phyloP scores from a whole-genome alignment of 1,284 basidiomycete species.

The Schizophyllum commune region DNA sequence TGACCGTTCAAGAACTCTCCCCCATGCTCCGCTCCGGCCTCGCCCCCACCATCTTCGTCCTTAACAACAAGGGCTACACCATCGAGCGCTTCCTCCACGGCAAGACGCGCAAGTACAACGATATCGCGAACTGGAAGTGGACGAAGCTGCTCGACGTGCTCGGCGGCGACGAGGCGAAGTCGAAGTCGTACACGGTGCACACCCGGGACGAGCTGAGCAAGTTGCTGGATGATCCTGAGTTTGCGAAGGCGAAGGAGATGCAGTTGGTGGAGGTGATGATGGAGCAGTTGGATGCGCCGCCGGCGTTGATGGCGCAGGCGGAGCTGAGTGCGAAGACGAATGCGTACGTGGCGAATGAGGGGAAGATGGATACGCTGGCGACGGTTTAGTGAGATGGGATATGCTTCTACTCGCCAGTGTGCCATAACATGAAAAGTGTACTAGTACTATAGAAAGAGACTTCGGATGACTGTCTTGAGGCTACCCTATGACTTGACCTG shows the following conservation, averaged over 20 bases:
- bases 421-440: background rate
- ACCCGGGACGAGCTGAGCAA: constrained; percentile 55
- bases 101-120: constrained; percentile 55
- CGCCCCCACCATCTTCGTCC: constrained; percentile 72
- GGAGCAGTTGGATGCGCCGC: constrained; percentile 64
- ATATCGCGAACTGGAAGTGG: constrained; percentile 67
- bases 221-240: constrained; percentile 51
- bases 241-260: constrained; percentile 48
- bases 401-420: background rate
- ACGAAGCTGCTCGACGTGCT: constrained; percentile 49
- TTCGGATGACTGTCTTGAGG: too few species aligned
- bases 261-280: constrained; percentile 77
- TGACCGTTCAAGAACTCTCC: constrained; percentile 69
- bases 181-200: constrained; percentile 57
- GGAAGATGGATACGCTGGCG: background rate
- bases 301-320: constrained; percentile 42
- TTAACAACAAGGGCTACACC: constrained; percentile 86
- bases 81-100: constrained; percentile 82
- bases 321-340: constrained; percentile 40
- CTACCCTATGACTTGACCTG: too few species aligned
- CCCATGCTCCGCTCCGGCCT: constrained; percentile 65
- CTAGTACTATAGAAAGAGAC: background rate
- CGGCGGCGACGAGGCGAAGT: constrained; percentile 45
- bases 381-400: background rate
- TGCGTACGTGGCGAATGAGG: constrained; percentile 16